Evolutionary conservation across 1,139 yeast genomes (phyloP).

Genomic region (Pichia norvegensis): DNA sequence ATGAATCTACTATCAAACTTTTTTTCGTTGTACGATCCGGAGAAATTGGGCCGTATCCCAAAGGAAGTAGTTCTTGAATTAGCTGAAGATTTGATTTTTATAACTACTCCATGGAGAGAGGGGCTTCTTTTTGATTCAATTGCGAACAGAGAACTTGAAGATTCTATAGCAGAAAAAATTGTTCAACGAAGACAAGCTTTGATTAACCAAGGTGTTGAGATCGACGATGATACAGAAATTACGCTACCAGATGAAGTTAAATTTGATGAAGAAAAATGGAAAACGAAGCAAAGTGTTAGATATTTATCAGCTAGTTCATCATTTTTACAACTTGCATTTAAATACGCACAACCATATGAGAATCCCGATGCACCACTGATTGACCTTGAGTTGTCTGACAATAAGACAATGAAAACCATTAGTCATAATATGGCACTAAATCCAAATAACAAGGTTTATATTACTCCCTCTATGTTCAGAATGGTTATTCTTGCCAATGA

Average conservation of each 20-base stretch:
- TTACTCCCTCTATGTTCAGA: constrained; percentile 83
- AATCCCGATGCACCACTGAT: constrained; percentile 34
- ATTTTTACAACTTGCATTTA: constrained; percentile 82
- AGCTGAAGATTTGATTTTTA: constrained; percentile 76
- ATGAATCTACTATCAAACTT: constrained; percentile 75
- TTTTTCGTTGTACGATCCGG: constrained; percentile 63
- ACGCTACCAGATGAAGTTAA: constrained; percentile 51
- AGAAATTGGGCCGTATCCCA: constrained; percentile 55
- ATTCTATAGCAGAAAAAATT: constrained; percentile 56
- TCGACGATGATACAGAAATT: constrained; percentile 31
- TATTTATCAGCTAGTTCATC: constrained; percentile 82
- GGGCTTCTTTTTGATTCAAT: constrained; percentile 53
- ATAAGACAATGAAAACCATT: constrained; percentile 21
- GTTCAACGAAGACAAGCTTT: constrained; percentile 30
- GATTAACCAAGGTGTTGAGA: constrained; percentile 24
- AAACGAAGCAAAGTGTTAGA: constrained; percentile 67
- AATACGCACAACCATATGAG: constrained; percentile 76
- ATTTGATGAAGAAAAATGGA: constrained; percentile 55
- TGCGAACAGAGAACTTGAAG: constrained; percentile 55
- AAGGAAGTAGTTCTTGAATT: constrained; percentile 75
- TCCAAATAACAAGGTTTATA: constrained; percentile 66
- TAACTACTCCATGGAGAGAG: constrained; percentile 80
- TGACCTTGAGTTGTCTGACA: constrained; percentile 27
- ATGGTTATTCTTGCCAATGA: constrained; percentile 95
- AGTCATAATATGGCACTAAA: constrained; percentile 73